Percentiles rank a stretch among this genome's conserved stretches.
Evolutionary conservation across 2,329 filamentous ascomycete genomes (phyloP).

Genomic region (Cyphellophora attinorum): DNA sequence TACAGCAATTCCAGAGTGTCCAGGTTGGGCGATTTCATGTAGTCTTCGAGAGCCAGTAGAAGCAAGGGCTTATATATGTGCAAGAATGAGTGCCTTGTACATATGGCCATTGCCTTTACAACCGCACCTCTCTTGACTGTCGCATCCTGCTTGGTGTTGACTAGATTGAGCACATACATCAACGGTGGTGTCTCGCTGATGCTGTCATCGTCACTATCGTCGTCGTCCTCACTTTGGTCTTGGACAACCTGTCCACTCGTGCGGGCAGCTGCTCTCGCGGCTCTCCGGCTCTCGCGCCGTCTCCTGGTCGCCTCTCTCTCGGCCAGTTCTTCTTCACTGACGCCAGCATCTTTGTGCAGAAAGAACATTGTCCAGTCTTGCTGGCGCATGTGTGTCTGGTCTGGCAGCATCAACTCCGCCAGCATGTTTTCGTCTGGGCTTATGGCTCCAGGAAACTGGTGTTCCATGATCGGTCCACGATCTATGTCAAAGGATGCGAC

Average conservation of each 20-base stretch:
- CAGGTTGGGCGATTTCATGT: conserved; percentile 82
- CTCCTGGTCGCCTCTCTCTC: conserved; percentile 34
- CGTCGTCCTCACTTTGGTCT: conserved; percentile 29
- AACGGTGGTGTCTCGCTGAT: conserved; percentile 76
- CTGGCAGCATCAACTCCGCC: conserved; percentile 94
- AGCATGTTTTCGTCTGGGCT: conserved; percentile 97
- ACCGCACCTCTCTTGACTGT: conserved; percentile 62
- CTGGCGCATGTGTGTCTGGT: conserved; percentile 86
- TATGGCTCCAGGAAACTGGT: conserved; percentile 90
- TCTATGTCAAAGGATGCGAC: conserved; percentile 98
- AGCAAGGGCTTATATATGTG: conserved; percentile 98
- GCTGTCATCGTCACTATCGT: conserved; percentile 46
- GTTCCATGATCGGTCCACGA: conserved; percentile 92
- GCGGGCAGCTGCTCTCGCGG: conserved; percentile 23
- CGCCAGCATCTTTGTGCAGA: conserved; percentile 84
- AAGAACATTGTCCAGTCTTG: conserved; percentile 99
- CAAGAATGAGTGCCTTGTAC: conserved; percentile 90
- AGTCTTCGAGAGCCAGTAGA: conserved; percentile 85
- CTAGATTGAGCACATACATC: conserved; percentile 93
- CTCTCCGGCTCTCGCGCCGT: conserved; percentile 34
- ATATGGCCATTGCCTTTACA: conserved; percentile 98
- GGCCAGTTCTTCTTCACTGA: conserved; percentile 65
- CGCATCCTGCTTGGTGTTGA: conserved; percentile 93
- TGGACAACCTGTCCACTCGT: conserved; percentile 20
- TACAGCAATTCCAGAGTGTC: conserved; percentile 85